These are phyloP conservation scores for Harringtonia aguacate DNA, from an alignment of 2,329 filamentous ascomycete genomes.

Conservation along the genomic window DNA sequence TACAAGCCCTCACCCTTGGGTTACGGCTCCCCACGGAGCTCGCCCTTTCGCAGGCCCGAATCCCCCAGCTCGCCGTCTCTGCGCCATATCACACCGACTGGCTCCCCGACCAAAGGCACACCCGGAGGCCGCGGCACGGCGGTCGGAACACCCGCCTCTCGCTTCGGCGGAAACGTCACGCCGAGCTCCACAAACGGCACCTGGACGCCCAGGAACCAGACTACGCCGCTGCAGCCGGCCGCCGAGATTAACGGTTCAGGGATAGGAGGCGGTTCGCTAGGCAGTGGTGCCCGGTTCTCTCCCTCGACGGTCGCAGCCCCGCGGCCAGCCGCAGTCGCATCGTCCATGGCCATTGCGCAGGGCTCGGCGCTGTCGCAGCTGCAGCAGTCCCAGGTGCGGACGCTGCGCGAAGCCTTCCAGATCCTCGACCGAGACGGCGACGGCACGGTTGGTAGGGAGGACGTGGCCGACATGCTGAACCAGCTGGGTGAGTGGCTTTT, in stretches of 20 bases:
- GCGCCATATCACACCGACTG: slow-evolving; percentile 53
- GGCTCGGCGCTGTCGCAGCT: slow-evolving; percentile 58
- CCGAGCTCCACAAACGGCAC: slow-evolving; percentile 27
- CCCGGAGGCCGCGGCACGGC: slow-evolving; percentile 23
- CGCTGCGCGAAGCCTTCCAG: slow-evolving; percentile 85
- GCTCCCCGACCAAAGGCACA: slow-evolving; percentile 44
- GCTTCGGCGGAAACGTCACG: slow-evolving; percentile 25
- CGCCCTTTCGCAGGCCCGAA: slow-evolving; percentile 52
- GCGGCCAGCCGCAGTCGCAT: neutral
- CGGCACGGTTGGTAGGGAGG: slow-evolving; percentile 69
- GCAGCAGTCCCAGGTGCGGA: slow-evolving; percentile 72
- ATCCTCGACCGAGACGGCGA: slow-evolving; percentile 86
- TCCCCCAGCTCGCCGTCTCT: slow-evolving; percentile 55
- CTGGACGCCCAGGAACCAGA: slow-evolving; percentile 23
- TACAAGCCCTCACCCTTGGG: slow-evolving; percentile 65
- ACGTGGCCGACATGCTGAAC: slow-evolving; percentile 77
- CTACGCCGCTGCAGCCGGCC: slow-evolving; percentile 20
- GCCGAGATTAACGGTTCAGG: slow-evolving; percentile 17
- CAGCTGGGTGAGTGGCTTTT: slow-evolving; percentile 53
- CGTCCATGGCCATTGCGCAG: slow-evolving; percentile 28
- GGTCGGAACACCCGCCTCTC: slow-evolving; percentile 19
- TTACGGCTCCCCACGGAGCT: slow-evolving; percentile 58
- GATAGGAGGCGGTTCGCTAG: too few relatives aligned
- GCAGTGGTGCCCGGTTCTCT: neutral
- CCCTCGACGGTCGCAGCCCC: slow-evolving; percentile 20